phyloP scores from a whole-genome alignment of 2,329 filamentous ascomycete genomes.

The Beauveria sp. region DNA sequence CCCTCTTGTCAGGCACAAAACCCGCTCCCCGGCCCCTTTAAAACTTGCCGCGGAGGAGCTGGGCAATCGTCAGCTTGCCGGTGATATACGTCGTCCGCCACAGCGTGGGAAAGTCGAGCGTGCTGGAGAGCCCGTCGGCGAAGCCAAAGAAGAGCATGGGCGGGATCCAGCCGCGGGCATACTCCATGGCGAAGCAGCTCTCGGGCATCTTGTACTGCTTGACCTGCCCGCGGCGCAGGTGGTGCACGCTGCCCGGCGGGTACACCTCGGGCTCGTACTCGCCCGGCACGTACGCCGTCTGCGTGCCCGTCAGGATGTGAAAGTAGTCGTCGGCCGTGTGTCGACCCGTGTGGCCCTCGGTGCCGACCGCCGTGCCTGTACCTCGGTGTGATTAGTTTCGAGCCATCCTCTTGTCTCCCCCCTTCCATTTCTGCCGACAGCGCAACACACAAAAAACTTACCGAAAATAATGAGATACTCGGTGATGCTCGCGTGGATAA shows the following conservation, averaged over 20 bases:
- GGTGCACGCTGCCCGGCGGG: constrained; percentile 60
- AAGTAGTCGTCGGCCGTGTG: constrained; percentile 95
- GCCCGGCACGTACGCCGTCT: constrained; percentile 67
- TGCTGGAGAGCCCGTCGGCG: constrained; percentile 72
- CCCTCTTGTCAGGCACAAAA: background rate
- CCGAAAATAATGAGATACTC: constrained; percentile 88
- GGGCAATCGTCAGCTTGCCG: constrained; percentile 65
- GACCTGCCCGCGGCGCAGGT: constrained; percentile 60
- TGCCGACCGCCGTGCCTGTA: constrained; percentile 63
- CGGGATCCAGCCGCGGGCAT: constrained; percentile 83
- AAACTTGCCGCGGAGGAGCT: constrained; percentile 65
- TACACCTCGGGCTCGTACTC: constrained; percentile 63
- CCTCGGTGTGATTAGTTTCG: background rate
- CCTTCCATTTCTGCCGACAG: too few species aligned
- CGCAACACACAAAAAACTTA: constrained; percentile 16
- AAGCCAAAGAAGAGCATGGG: constrained; percentile 89
- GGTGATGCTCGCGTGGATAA: constrained; percentile 82
- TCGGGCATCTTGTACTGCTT: constrained; percentile 81
- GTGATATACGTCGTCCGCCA: constrained; percentile 73
- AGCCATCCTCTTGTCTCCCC: background rate
- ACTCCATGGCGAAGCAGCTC: constrained; percentile 73
- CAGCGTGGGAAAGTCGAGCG: constrained; percentile 76
- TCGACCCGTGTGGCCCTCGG: constrained; percentile 79
- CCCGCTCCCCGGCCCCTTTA: constrained; percentile 25
- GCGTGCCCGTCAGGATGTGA: constrained; percentile 73